These are phyloP conservation scores for Lineolata rhizophorae DNA, from an alignment of 495 filamentous ascomycete species.

Conservation along the genomic window DNA sequence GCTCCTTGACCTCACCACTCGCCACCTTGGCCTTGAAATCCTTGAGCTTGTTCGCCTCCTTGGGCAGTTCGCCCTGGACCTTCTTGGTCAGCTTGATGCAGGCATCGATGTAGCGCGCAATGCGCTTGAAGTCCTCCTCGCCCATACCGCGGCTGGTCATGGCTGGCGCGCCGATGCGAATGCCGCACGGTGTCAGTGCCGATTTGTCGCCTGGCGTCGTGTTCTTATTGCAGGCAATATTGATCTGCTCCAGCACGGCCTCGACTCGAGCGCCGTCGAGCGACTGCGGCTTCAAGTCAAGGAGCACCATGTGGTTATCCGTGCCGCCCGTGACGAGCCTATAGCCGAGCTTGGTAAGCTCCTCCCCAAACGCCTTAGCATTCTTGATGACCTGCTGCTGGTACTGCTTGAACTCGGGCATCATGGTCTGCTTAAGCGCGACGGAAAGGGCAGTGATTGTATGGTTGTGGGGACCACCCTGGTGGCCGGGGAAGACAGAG, in stretches of 20 bases:
- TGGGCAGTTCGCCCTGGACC: conserved; percentile 64
- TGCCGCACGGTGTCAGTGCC: conserved; percentile 73
- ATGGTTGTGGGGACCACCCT: conserved; percentile 96
- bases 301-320: conserved; percentile 87
- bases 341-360: conserved; percentile 64
- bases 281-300: conserved; percentile 80
- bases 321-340: conserved; percentile 82
- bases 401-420: conserved; percentile 69
- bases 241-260: conserved; percentile 79
- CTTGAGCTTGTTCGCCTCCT: conserved; percentile 97
- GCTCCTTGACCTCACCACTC: conserved; percentile 50
- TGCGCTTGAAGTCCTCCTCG: conserved; percentile 77
- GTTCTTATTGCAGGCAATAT: conserved; percentile 96
- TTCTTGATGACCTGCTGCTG: conserved; percentile 75
- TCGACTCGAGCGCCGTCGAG: conserved; percentile 90
- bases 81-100: conserved; percentile 38
- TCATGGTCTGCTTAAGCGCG: conserved; percentile 81
- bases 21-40: conserved; percentile 93
- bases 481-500: conserved; percentile 97
- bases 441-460: conserved; percentile 92
- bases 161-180: conserved; percentile 82
- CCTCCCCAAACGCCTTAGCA: conserved; percentile 60
- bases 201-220: conserved; percentile 91
- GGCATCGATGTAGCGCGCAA: conserved; percentile 73
- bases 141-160: conserved; percentile 93